phyloP scores from a whole-genome alignment of 1,139 yeast species.

The Candida pseudoviswanathii region DNA sequence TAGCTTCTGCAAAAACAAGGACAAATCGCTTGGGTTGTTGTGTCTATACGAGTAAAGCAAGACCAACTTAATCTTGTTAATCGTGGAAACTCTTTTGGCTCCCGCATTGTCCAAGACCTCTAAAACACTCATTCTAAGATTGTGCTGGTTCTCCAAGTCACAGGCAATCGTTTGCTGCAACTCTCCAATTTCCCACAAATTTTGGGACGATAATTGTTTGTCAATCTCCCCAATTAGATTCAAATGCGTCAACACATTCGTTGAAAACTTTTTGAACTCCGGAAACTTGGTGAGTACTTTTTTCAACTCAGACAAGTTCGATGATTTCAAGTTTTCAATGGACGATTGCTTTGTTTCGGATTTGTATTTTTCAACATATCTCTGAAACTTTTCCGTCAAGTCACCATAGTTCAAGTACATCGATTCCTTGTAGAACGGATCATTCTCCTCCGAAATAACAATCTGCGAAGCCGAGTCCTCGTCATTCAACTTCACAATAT shows the following conservation, averaged over 20 bases:
- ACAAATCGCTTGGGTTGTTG: slow-evolving; percentile 28
- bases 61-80: slow-evolving; percentile 51
- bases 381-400: slow-evolving; percentile 84
- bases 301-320: slow-evolving; percentile 85
- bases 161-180: slow-evolving; percentile 84
- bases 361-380: slow-evolving; percentile 82
- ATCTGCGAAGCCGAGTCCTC: slow-evolving; percentile 28
- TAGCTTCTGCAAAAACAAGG: slow-evolving; percentile 28
- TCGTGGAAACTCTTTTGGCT: slow-evolving; percentile 26
- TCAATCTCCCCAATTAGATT: slow-evolving; percentile 86
- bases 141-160: slow-evolving; percentile 44
- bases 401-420: slow-evolving; percentile 94
- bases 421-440: slow-evolving; percentile 73
- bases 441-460: slow-evolving; percentile 51
- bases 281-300: slow-evolving; percentile 90
- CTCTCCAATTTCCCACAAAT: slow-evolving; percentile 86
- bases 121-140: slow-evolving; percentile 28
- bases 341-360: slow-evolving; percentile 71
- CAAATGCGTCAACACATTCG: slow-evolving; percentile 93
- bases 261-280: slow-evolving; percentile 82
- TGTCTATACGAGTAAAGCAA: slow-evolving; percentile 74
- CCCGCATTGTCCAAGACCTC: slow-evolving; percentile 24
- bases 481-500: slow-evolving; percentile 65
- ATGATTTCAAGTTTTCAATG: slow-evolving; percentile 57
- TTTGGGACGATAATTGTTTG: slow-evolving; percentile 56